phyloP scores from a whole-genome alignment of 2,329 filamentous ascomycete species.

The Fusarium sp. region DNA sequence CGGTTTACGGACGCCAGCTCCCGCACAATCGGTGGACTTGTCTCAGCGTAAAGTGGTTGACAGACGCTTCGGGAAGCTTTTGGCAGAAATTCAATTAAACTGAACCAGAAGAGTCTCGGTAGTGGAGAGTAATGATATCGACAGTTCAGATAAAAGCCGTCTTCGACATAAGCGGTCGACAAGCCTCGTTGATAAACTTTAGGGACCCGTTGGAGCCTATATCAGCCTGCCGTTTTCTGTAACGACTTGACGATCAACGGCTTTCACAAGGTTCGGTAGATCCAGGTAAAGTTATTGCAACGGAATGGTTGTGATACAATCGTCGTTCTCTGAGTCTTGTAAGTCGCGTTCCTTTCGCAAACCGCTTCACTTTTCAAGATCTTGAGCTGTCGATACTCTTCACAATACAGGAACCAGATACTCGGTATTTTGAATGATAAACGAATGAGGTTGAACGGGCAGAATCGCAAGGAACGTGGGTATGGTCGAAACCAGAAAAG shows the following conservation, averaged over 20 bases:
- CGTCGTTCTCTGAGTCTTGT: slow-evolving; percentile 12
- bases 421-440: slow-evolving; percentile 10
- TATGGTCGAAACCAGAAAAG: slow-evolving; percentile 14
- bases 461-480: slow-evolving; percentile 35
- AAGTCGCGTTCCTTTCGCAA: slow-evolving; percentile 14
- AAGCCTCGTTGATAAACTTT: slow-evolving; percentile 22
- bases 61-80: slow-evolving; percentile 19
- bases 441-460: slow-evolving; percentile 35
- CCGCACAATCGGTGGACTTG: slow-evolving; percentile 26
- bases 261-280: slow-evolving; percentile 12
- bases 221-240: slow-evolving; percentile 2
- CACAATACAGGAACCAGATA: neutral
- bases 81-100: slow-evolving; percentile 13
- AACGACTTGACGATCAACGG: slow-evolving; percentile 23
- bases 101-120: slow-evolving; percentile 18
- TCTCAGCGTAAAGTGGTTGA: slow-evolving; percentile 39
- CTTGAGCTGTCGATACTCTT: neutral
- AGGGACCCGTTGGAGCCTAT: slow-evolving; percentile 26
- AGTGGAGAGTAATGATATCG: neutral
- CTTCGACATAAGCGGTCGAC: slow-evolving; percentile 1
- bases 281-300: slow-evolving; percentile 3
- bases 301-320: slow-evolving; percentile 12
- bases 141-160: slow-evolving; percentile 1
- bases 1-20: slow-evolving; percentile 20
- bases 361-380: neutral